Conservation (phyloP, 768 basidiomycete genomes). For the Tricholoma sp. region DNA sequence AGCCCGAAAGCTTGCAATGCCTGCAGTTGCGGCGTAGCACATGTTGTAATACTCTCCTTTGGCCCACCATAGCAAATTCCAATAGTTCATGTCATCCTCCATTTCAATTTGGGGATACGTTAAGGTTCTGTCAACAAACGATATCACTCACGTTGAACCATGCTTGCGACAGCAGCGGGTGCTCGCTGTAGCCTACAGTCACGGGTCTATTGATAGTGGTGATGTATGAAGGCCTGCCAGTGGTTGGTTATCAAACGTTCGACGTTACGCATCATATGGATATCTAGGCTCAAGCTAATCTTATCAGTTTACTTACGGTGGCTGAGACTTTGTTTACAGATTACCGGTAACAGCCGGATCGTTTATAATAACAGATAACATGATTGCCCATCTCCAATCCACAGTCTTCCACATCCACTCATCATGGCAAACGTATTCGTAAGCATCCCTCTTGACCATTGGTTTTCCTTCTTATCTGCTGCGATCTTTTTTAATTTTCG, state of each 20-base stretch:
- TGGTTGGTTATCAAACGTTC: background rate
- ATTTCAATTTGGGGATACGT: no score
- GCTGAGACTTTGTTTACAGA: background rate
- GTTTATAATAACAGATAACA: constrained; percentile 8
- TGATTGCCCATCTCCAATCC: constrained; percentile 2
- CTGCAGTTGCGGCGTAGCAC: background rate
- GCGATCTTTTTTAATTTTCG: background rate
- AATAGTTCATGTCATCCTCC: background rate
- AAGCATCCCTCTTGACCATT: background rate
- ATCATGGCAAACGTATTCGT: constrained; percentile 18
- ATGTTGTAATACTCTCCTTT: background rate
- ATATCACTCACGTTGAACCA: no score
- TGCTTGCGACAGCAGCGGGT: no score
- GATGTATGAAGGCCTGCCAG: no score
- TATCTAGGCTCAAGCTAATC: no score
- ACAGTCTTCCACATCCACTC: constrained; percentile 1
- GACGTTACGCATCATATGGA: background rate
- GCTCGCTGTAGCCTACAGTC: background rate
- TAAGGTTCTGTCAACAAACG: no score
- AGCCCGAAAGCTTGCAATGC: constrained; percentile 22
- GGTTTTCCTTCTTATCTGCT: background rate
- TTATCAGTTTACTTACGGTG: background rate
- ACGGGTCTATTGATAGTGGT: no score
- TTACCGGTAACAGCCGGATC: constrained; percentile 4
- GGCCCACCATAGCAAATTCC: background rate